A percentile compares a stretch with the other conserved stretches of the same genome.
Conservation (phyloP, 78 protist species). For the Chrysochromulina tobinii region DNA sequence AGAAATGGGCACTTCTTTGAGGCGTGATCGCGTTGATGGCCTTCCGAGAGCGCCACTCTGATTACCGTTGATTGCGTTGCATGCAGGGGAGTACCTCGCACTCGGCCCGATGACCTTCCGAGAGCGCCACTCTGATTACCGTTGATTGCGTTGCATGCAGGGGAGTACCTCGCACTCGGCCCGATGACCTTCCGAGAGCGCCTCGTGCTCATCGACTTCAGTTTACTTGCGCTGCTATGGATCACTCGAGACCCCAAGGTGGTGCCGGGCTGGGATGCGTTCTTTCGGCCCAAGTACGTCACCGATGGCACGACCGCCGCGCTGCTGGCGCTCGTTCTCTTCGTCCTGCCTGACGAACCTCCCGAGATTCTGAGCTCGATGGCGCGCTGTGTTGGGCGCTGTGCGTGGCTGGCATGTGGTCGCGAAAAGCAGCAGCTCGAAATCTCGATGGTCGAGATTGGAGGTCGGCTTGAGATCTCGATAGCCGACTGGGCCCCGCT, state of each 20-base stretch:
- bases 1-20: background rate
- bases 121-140: background rate
- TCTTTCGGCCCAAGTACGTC: background rate
- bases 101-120: background rate
- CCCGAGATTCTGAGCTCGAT: background rate
- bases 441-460: no score
- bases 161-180: background rate
- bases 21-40: background rate
- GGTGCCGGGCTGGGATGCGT: background rate
- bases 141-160: no score
- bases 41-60: background rate
- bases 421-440: no score
- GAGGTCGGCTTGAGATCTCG: no score
- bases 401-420: no score
- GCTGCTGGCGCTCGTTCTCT: background rate
- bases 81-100: background rate
- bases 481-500: background rate
- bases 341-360: slow-evolving; percentile 2
- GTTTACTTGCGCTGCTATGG: background rate
- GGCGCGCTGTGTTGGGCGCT: no score
- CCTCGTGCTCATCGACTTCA: background rate
- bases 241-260: background rate
- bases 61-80: no score
- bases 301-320: slow-evolving; percentile 45
- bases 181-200: background rate